A percentile compares a stretch with the other conserved stretches of the same genome.
phyloP scores from a whole-genome alignment of 2,329 filamentous ascomycete species.

The Phoma sp. region DNA sequence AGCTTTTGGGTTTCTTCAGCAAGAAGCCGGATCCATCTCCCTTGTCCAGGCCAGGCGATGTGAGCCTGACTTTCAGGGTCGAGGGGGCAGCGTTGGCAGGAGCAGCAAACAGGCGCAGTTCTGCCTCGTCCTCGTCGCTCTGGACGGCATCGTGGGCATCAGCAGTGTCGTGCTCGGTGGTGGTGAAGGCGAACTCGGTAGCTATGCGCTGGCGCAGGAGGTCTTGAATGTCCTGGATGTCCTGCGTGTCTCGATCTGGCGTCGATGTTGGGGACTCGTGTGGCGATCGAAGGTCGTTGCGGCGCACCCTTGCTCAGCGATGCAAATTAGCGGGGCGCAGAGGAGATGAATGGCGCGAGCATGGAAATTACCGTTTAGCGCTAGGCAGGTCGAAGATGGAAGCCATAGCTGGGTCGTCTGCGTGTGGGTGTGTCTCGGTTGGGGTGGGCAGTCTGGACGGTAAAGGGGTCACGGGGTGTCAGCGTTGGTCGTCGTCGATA shows the following conservation, averaged over 20 bases:
- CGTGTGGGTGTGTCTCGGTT: conserved; percentile 8
- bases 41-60: conserved; percentile 35
- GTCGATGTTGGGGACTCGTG: conserved; percentile 42
- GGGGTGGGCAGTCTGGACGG: neutral
- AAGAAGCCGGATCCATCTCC: conserved; percentile 37
- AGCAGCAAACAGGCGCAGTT: conserved; percentile 45
- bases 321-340: neutral
- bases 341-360: neutral
- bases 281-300: conserved; percentile 45
- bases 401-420: conserved; percentile 22
- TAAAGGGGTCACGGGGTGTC: neutral
- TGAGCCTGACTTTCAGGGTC: conserved; percentile 40
- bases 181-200: conserved; percentile 35
- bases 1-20: conserved; percentile 39
- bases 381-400: conserved; percentile 31
- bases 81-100: conserved; percentile 28
- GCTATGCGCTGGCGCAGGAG: conserved; percentile 37
- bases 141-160: conserved; percentile 7
- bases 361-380: conserved; percentile 31
- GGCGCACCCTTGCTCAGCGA: conserved; percentile 35
- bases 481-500: neutral
- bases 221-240: conserved; percentile 21
- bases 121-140: conserved; percentile 39
- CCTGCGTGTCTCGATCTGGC: conserved; percentile 41
- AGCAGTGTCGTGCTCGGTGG: conserved; percentile 5